Evolutionary conservation across 768 basidiomycete genomes (phyloP).

Genomic region (Pulveroboletus sp.): DNA sequence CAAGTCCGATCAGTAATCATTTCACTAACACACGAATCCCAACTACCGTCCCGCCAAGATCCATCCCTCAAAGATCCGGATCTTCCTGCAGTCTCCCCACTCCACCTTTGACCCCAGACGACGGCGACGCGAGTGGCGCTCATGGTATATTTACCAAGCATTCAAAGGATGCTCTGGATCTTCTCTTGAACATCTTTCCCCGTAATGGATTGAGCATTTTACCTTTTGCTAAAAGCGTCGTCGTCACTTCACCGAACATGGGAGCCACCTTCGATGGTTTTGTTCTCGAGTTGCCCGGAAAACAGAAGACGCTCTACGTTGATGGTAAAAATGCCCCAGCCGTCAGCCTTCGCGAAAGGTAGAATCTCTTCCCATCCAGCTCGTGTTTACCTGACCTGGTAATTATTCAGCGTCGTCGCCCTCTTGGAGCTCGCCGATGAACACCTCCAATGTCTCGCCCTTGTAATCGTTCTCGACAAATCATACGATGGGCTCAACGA

Average conservation of each 20-base stretch:
- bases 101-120: slow-evolving; percentile 78
- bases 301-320: slow-evolving; percentile 76
- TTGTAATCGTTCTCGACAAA: slow-evolving; percentile 78
- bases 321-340: slow-evolving; percentile 78
- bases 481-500: slow-evolving; percentile 65
- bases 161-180: slow-evolving; percentile 64
- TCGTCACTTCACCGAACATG: slow-evolving; percentile 65
- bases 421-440: slow-evolving; percentile 87
- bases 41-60: slow-evolving; percentile 37
- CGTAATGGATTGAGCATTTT: slow-evolving; percentile 62
- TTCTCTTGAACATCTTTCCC: slow-evolving; percentile 78
- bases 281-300: slow-evolving; percentile 68
- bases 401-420: slow-evolving; percentile 65
- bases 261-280: slow-evolving; percentile 73
- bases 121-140: slow-evolving; percentile 42
- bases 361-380: slow-evolving; percentile 12
- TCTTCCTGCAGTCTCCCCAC: slow-evolving; percentile 51
- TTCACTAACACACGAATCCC: slow-evolving; percentile 21
- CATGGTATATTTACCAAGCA: slow-evolving; percentile 43
- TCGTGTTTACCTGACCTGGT: slow-evolving; percentile 1
- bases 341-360: slow-evolving; percentile 84
- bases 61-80: slow-evolving; percentile 38
- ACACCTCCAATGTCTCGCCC: slow-evolving; percentile 67
- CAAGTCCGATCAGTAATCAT: slow-evolving; percentile 18
- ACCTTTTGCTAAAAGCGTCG: slow-evolving; percentile 71